Conservation (phyloP, 192 early-diverging fungal genomes). For the Funneliformis mosseae region DNA sequence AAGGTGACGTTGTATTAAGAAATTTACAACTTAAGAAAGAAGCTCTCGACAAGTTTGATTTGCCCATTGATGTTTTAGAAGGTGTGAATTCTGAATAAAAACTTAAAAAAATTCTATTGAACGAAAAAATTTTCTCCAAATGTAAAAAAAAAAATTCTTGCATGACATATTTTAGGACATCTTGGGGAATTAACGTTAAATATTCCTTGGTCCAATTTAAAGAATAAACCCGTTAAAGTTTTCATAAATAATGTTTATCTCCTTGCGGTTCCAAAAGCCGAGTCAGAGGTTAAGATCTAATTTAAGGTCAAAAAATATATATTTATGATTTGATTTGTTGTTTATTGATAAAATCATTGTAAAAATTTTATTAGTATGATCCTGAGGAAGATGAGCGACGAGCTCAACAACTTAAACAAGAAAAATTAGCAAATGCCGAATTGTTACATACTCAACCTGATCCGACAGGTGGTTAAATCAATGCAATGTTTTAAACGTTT, state of each 20-base stretch:
- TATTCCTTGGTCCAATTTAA: conserved; percentile 98
- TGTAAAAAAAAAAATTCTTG: not conserved
- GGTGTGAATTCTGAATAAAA: conserved; percentile 45
- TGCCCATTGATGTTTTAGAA: conserved; percentile 92
- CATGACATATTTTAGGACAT: conserved; percentile 60
- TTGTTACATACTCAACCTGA: conserved; percentile 48
- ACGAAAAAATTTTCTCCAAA: not conserved
- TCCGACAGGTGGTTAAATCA: conserved; percentile 32
- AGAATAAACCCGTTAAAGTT: conserved; percentile 89
- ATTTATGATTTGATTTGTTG: not conserved
- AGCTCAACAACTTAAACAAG: conserved; percentile 77
- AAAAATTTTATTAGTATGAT: conserved; percentile 66
- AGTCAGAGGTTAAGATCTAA: conserved; percentile 54
- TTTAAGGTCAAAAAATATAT: not conserved
- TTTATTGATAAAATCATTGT: not conserved
- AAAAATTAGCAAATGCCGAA: conserved; percentile 80
- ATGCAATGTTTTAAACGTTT: not conserved
- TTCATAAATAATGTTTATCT: conserved; percentile 88
- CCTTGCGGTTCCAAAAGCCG: conserved; percentile 79
- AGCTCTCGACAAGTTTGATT: conserved; percentile 89
- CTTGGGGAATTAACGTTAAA: conserved; percentile 88
- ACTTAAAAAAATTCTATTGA: not conserved
- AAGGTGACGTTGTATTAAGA: conserved; percentile 94
- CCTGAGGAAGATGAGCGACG: conserved; percentile 78
- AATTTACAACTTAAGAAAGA: conserved; percentile 88